A percentile compares a stretch with the other conserved stretches of the same genome.
Conservation (phyloP, 2,329 filamentous ascomycete genomes). For the Colletotrichum simmondsii region DNA sequence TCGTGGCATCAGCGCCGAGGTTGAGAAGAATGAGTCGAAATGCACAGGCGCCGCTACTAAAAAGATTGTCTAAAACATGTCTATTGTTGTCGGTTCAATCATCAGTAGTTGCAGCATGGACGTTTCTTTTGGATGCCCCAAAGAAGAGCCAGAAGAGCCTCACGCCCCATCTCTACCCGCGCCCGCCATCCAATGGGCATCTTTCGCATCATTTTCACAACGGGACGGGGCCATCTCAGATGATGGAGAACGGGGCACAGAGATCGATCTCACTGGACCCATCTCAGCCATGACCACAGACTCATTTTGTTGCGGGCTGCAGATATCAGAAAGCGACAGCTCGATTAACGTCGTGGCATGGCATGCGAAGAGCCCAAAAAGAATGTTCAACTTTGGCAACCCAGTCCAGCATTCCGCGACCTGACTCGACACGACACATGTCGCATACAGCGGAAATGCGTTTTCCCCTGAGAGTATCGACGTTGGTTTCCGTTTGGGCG, state of each 20-base stretch:
- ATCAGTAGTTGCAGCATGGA: conserved; percentile 2
- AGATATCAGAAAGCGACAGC: neutral
- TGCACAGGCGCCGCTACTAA: conserved; percentile 2
- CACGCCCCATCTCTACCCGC: conserved; percentile 33
- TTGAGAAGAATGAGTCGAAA: neutral
- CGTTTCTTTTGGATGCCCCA: conserved; percentile 24
- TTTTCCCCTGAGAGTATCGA: conserved; percentile 11
- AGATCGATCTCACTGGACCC: conserved; percentile 33
- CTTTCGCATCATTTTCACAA: conserved; percentile 15
- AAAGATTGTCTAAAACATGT: conserved; percentile 6
- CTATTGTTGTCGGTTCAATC: conserved; percentile 8
- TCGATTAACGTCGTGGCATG: neutral
- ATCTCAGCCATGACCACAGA: conserved; percentile 26
- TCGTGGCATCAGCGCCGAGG: neutral
- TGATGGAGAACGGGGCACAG: conserved; percentile 31
- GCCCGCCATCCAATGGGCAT: conserved; percentile 27
- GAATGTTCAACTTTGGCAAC: neutral
- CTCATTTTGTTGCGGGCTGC: neutral
- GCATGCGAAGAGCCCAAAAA: neutral
- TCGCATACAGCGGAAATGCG: conserved; percentile 18
- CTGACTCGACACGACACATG: conserved; percentile 13
- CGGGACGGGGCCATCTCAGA: conserved; percentile 33
- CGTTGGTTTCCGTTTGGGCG: neutral
- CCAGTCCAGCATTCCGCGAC: neutral
- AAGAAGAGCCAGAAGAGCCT: conserved; percentile 28